Evolutionary conservation across 208 protist genomes (phyloP).

Genomic region (Naegleria lovaniensis): DNA sequence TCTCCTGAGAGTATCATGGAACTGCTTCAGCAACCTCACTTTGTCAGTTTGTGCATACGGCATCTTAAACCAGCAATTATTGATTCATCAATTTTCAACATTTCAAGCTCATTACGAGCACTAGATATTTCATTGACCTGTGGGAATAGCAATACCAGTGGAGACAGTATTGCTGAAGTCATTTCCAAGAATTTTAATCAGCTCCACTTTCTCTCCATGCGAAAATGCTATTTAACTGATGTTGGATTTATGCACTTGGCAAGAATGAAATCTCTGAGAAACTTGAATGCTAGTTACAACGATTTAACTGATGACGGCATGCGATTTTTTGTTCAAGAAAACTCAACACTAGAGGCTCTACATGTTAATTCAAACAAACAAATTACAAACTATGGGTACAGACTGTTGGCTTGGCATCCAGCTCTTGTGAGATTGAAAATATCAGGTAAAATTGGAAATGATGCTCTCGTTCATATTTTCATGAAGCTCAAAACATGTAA

Average conservation of each 20-base stretch:
- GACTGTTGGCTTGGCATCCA: background rate
- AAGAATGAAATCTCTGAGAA: background rate
- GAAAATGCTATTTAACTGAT: background rate
- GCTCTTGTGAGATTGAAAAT: background rate
- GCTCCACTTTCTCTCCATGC: background rate
- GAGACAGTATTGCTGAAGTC: background rate
- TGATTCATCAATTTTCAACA: background rate
- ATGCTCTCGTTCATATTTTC: background rate
- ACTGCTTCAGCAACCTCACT: background rate
- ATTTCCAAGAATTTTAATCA: background rate
- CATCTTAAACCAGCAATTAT: background rate
- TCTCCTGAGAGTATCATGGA: background rate
- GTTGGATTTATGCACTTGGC: background rate
- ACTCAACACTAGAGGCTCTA: background rate
- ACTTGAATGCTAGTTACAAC: background rate
- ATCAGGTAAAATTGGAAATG: background rate
- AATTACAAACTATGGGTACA: background rate
- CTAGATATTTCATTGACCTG: background rate
- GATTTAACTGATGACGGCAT: background rate
- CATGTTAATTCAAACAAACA: background rate
- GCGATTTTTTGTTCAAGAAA: background rate
- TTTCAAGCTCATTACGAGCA: background rate
- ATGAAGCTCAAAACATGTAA: background rate
- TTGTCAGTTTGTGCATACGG: background rate
- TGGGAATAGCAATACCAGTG: background rate